phyloP scores from a whole-genome alignment of 2,329 filamentous ascomycete genomes.

The Penicillium sp. region DNA sequence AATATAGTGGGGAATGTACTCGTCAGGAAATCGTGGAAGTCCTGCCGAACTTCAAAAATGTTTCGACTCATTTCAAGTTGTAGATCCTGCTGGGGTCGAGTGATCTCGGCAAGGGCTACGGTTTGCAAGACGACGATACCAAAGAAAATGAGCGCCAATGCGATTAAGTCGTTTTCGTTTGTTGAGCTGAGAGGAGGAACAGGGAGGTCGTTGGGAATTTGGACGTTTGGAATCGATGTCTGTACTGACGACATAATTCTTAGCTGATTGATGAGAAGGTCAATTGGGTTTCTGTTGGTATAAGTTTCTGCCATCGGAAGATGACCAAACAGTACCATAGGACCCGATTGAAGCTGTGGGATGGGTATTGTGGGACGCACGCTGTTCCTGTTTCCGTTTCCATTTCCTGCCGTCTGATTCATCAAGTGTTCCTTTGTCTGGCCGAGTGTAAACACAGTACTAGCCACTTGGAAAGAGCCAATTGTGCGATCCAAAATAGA shows the following conservation, averaged over 20 bases:
- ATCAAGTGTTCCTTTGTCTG: background rate
- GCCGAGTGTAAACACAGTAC: constrained; percentile 12
- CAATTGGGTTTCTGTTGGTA: background rate
- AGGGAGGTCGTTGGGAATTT: background rate
- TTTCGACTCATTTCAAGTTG: background rate
- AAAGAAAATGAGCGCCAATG: background rate
- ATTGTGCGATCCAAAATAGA: constrained; percentile 18
- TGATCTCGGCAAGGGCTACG: background rate
- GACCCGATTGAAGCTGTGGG: background rate
- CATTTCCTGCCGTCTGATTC: background rate
- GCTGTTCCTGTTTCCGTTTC: background rate
- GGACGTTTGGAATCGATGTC: background rate
- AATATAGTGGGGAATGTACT: background rate
- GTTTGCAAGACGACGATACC: background rate
- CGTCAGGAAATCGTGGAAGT: background rate
- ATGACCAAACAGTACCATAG: background rate
- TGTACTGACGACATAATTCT: background rate
- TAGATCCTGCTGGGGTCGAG: background rate
- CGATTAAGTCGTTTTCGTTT: background rate
- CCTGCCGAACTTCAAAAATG: background rate
- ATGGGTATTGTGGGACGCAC: background rate
- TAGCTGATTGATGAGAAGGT: background rate
- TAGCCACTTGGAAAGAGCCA: constrained; percentile 21
- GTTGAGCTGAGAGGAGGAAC: background rate
- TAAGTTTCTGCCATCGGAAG: background rate